phyloP scores from a whole-genome alignment of 1,284 basidiomycete species.

The Cerrena zonata region DNA sequence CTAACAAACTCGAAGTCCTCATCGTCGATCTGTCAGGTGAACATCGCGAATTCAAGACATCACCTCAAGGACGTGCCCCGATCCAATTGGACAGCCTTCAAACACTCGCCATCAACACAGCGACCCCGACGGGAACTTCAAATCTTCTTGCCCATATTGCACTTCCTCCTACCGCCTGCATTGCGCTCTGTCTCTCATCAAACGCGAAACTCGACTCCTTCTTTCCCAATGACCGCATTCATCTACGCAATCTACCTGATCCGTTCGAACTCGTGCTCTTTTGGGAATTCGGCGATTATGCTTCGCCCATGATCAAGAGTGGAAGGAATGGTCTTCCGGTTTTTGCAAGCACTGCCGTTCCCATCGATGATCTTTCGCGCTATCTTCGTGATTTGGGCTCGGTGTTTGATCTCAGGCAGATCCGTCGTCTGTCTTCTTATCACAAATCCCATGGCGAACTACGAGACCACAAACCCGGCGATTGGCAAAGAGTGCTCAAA shows the following conservation, averaged over 20 bases:
- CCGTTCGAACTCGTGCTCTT: neutral
- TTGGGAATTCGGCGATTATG: slow-evolving; percentile 1
- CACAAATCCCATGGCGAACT: neutral
- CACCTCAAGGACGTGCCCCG: neutral
- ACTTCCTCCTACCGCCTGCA: neutral
- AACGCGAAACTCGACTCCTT: no score
- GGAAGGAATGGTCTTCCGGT: neutral
- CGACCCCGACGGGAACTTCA: neutral
- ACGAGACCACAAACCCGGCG: neutral
- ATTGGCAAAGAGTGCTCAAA: neutral
- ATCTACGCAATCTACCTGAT: neutral
- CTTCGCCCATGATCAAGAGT: neutral
- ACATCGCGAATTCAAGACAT: neutral
- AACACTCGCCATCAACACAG: neutral
- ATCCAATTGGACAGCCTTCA: neutral
- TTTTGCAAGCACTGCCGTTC: neutral
- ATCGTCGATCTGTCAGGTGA: neutral
- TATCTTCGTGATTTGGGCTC: neutral
- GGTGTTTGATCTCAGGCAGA: neutral
- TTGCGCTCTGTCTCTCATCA: no score
- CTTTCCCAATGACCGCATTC: neutral
- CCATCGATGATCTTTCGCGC: neutral
- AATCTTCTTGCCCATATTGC: neutral
- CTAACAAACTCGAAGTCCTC: neutral
- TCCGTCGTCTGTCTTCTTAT: neutral